Evolutionary conservation across 768 basidiomycete species (phyloP), one percentile per base, ranked within the genome.

Genomic region (Baorangia bicolor): DNA sequence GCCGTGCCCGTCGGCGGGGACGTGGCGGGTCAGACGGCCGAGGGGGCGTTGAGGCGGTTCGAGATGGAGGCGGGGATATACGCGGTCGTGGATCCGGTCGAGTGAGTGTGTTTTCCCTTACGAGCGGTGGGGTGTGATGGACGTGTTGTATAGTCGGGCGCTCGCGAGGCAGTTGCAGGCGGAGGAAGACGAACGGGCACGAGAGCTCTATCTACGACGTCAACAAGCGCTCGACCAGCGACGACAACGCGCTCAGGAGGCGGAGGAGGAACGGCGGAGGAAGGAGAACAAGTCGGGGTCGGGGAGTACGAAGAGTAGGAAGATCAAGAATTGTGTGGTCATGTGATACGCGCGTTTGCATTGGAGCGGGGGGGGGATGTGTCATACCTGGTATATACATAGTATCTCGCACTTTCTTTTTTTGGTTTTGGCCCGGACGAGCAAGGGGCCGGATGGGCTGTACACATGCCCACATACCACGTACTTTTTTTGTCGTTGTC

Each of bases 121-220:
- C n/a, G n/a, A n/a, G n/a, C n/a, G n/a, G n/a, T n/a, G n/a, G n/a
- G n/a, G n/a, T n/a, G n/a, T n/a, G n/a, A n/a, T n/a, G n/a, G n/a
- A n/a, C n/a, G n/a, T n/a, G n/a, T n/a, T n/a, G n/a, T n/a, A 18
- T 63, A 92, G 88, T 64, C 78, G 76, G 33, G 83, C 80, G 8
- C 77, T 95, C 1, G 94, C 94, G 4, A 78, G 77, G 44, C 87
- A 87, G 57, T 73, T 97, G 2, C 94, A 95, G 66, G 82, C 81
- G 1, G 90, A 93, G 60, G 94, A 95, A 70, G 86, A 95, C 41
- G 78, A 77, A 4, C 71, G 74, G 7, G 81, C 79, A 0, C 74
- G 74, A 4, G 67, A 72, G 31, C 70, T 76, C 46, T 72, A 76
- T 13, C 65, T 70, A 49, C 53, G 67, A 2, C 71, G 64, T 4